A percentile compares a stretch with the other conserved stretches of the same genome.
Conservation (phyloP, 2,329 filamentous ascomycete genomes). For the Phyllosticta citribraziliensis region DNA sequence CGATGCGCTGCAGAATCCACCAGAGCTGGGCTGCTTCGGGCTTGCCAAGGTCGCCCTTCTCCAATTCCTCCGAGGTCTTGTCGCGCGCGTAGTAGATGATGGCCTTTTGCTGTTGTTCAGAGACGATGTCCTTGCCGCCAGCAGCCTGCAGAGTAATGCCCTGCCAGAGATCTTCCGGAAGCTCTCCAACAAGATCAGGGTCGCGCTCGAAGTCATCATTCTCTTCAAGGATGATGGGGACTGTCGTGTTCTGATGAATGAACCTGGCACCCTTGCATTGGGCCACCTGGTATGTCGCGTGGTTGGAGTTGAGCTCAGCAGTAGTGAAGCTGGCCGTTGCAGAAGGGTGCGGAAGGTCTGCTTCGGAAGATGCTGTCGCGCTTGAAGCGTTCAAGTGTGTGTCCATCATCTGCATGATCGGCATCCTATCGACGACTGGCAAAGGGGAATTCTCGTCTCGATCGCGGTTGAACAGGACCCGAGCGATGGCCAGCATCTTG, state of each 20-base stretch:
- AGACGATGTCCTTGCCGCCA: constrained; percentile 20
- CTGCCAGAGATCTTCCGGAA: constrained; percentile 24
- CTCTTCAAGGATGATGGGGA: background rate
- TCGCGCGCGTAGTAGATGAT: constrained; percentile 26
- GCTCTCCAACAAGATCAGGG: constrained; percentile 15
- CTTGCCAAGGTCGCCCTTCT: constrained; percentile 25
- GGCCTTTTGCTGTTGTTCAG: constrained; percentile 20
- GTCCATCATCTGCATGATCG: constrained; percentile 6
- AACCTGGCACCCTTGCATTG: background rate
- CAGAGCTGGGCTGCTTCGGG: constrained; percentile 27
- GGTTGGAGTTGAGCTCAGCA: background rate
- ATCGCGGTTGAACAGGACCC: constrained; percentile 16
- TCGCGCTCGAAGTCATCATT: constrained; percentile 14
- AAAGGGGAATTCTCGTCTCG: constrained; percentile 1
- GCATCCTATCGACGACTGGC: background rate
- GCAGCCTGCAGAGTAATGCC: constrained; percentile 20
- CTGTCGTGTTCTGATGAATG: background rate
- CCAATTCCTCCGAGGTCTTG: constrained; percentile 8
- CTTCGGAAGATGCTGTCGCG: background rate
- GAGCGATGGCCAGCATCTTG: constrained; percentile 20
- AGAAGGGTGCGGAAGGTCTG: background rate
- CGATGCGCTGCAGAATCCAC: constrained; percentile 29
- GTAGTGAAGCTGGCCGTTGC: background rate
- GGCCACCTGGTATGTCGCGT: background rate
- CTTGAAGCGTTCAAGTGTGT: background rate